Base-by-base conservation (phyloP, 371 early-diverging fungal species). In the Mortierella sp. region DNA sequence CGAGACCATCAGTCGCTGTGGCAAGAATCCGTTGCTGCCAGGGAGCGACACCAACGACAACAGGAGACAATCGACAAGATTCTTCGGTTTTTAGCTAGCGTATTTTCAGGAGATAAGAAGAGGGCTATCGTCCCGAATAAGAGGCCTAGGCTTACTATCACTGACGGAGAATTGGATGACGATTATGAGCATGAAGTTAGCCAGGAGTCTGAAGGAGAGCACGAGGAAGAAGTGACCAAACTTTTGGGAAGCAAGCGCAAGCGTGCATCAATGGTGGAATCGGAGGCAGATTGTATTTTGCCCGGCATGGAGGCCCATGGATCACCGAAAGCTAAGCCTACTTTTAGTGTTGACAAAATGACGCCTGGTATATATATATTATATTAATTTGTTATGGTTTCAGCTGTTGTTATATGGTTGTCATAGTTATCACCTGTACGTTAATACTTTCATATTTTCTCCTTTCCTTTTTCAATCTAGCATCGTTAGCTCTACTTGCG, bases 41-140 rank as follows among this genome's bases (percentile, higher is more conserved):
- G 94, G 21, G 94, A 95, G 52, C 85, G 94, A 22, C 92, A 96
- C 81, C 89, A 92, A 58, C 84, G 92, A 64, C 98, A 98, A 71
- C 96, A 98, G 78, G 93, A 92, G 10, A 96, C 94, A 0, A 97
- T 98, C 41, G 95, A 97, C 84, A 97, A 96, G 80, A 95, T 96
- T 22, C 65, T 95, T 65, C 81, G 92, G 24, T 96, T 96, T 77
- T 80, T 96, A 63, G 95, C 95, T 0, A 90, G 94, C 1, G 90
- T 96, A 22, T 95, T 92, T 65, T 88, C 94, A 19, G 80, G 85
- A 40, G 93, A 93, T 32, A 88, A 91, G 65, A 88, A 87, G 60
- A 78, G 87, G 24, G 90, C 84, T 0, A 87, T 88, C 24, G 84
- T 89, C 45, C 89, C 90, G 19, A 86, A 89, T 62, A 90, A 90